Percentiles rank a stretch among this genome's conserved stretches.
Conservation (phyloP, 2,329 filamentous ascomycete genomes). For the Clonostachys rosea region DNA sequence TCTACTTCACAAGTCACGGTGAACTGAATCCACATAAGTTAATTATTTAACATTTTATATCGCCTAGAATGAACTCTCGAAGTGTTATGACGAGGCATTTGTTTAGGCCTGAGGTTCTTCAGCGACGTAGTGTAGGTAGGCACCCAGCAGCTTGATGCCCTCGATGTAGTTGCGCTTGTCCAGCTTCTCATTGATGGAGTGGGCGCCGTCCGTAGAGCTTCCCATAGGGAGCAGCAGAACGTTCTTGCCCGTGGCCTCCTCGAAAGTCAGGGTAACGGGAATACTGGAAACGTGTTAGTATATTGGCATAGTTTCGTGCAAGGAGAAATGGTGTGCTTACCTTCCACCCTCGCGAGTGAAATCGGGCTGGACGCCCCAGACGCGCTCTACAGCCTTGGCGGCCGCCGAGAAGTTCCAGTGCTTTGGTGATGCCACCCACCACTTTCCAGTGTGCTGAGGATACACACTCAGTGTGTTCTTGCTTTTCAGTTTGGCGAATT, state of each 20-base stretch:
- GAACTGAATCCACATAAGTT: no score
- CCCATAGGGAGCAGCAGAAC: constrained; percentile 95
- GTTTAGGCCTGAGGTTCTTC: constrained; percentile 63
- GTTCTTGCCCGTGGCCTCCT: constrained; percentile 97
- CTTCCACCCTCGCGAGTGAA: constrained; percentile 93
- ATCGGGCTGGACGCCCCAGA: constrained; percentile 91
- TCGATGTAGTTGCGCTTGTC: constrained; percentile 98
- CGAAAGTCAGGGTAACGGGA: constrained; percentile 93
- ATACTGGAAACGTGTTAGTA: constrained; percentile 54
- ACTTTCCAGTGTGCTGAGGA: constrained; percentile 89
- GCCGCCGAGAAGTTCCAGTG: constrained; percentile 99
- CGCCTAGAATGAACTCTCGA: no score
- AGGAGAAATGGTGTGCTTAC: constrained; percentile 32
- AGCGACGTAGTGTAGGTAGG: constrained; percentile 93
- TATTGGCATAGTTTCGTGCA: constrained; percentile 6
- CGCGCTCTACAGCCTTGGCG: constrained; percentile 90
- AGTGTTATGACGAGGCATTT: no score
- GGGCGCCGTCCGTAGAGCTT: constrained; percentile 90
- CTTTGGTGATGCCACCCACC: constrained; percentile 97
- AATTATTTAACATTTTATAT: no score
- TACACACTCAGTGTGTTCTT: constrained; percentile 87
- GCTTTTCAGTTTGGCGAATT: constrained; percentile 80
- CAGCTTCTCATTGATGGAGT: constrained; percentile 98
- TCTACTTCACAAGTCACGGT: no score
- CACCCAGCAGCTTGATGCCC: constrained; percentile 90